Base-by-base conservation (phyloP, 768 basidiomycete genomes). In the Chalciporus chontae region DNA sequence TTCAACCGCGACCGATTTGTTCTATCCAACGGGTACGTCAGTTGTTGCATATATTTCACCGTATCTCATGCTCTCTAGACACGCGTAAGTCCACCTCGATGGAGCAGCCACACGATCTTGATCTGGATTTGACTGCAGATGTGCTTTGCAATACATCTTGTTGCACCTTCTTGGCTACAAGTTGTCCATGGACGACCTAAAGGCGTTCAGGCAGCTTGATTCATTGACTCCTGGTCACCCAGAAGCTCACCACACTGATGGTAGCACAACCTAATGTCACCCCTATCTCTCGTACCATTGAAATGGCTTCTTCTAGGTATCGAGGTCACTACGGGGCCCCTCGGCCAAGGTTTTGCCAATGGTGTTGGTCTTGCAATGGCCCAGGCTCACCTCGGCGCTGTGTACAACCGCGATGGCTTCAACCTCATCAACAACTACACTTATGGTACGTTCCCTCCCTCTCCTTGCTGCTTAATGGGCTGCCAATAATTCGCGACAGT, bases 1-100 rank as follows among this genome's bases (percentile, higher is more conserved):
- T 87, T 87, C 74, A 95, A 94, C 73, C 87, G 94, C 53, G 94
- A 96, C 76, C 86, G 94, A 71, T 97, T 95, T 62, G 94, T 97
- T 52, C 84, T 96, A 57, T 96, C 94, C 57, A 95, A 95, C 65
- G 93, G 93, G 83, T 93, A 70, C 71, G 37, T n/a, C 18, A 43
- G 36, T 50, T 21, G 26, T 43, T 26, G 17, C 27, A 10, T 27
- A 34, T 14, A 2, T 14, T 39, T 37, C 40, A 11, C 52, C 56
- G 8, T 51, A 43, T 50, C 45, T 49, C 38, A 65, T 17, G 54
- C 40, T 42, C 42, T 39, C 27, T 43, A 90, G 88, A 55, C 89
- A 90, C 65, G 88, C 84, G 87, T 90, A 68, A 74, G 84, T 48
- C 23, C 34, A 45, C 36, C 14, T 36, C 5, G 29, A 36, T 9